Conservation (phyloP, 805 yeast species). For the Pichia eremophila region DNA sequence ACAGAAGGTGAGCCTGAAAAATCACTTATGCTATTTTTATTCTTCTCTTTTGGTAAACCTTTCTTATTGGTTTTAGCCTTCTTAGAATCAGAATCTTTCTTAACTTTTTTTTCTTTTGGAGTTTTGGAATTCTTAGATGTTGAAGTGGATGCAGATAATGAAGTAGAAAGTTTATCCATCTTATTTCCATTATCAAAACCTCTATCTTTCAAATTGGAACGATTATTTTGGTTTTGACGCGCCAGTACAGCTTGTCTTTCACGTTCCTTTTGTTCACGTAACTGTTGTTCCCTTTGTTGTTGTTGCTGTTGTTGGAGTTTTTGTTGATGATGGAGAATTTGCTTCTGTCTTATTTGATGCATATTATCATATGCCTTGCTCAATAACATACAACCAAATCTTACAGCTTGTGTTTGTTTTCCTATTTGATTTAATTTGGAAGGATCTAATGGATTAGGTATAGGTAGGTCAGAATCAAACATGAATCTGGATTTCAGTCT, state of each 20-base stretch:
- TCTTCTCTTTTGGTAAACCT: constrained; percentile 1
- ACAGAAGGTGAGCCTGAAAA: constrained; percentile 1
- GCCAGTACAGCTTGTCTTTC: background rate
- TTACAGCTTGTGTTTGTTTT: constrained; percentile 76
- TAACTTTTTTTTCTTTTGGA: constrained; percentile 4
- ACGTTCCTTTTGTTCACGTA: constrained; percentile 14
- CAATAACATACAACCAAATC: constrained; percentile 86
- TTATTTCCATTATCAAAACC: background rate
- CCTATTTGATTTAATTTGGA: constrained; percentile 73
- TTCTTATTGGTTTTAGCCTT: background rate
- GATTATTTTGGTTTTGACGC: background rate
- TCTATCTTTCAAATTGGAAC: background rate
- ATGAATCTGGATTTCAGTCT: constrained; percentile 41
- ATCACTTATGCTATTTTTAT: constrained; percentile 2
- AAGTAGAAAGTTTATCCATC: background rate
- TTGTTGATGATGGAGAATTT: constrained; percentile 35
- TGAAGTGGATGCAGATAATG: too few species aligned
- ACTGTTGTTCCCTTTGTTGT: constrained; percentile 22
- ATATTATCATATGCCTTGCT: constrained; percentile 82
- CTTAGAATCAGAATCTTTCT: constrained; percentile 3
- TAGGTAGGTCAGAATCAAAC: constrained; percentile 37
- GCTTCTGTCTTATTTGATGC: constrained; percentile 61
- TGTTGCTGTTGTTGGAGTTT: constrained; percentile 28
- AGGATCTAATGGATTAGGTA: constrained; percentile 62
- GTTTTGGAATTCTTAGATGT: background rate